phyloP scores from a whole-genome alignment of 768 basidiomycete species.

The Boletus sp. region DNA sequence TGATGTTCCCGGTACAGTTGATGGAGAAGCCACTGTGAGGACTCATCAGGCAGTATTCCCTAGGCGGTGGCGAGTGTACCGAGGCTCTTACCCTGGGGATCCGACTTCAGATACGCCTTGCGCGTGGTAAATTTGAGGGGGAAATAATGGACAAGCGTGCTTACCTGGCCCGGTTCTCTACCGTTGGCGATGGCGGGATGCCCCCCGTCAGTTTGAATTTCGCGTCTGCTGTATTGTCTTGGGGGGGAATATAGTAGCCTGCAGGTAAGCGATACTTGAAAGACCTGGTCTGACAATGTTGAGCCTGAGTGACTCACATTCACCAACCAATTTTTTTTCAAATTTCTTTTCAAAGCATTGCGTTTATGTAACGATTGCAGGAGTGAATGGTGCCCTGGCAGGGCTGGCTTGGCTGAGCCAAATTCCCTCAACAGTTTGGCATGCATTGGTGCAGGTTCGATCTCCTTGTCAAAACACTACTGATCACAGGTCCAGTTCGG shows the following conservation, averaged over 20 bases:
- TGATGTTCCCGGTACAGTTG: conserved; percentile 22
- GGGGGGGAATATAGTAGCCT: neutral
- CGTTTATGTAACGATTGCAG: neutral
- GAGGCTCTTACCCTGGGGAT: conserved; percentile 37
- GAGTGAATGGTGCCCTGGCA: neutral
- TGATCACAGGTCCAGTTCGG: no score
- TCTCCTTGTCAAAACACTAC: neutral
- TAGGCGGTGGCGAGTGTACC: neutral
- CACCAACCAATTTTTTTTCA: conserved; percentile 16
- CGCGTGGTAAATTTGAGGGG: neutral
- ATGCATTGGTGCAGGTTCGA: neutral
- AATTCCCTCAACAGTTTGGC: neutral
- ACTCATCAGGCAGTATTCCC: neutral
- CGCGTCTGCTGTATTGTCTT: neutral
- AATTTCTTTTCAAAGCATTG: neutral
- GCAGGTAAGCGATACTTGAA: neutral
- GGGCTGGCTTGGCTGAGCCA: no score
- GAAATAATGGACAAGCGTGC: neutral
- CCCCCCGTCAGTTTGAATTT: conserved; percentile 26
- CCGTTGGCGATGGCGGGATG: conserved; percentile 20
- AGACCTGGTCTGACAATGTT: neutral
- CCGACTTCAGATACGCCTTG: conserved; percentile 49
- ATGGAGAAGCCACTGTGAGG: conserved; percentile 22
- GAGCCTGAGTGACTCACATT: conserved; percentile 28
- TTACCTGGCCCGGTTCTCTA: conserved; percentile 47